Evolutionary conservation across 805 yeast genomes (phyloP).

Genomic region (Starmerella potacharoeniae): DNA sequence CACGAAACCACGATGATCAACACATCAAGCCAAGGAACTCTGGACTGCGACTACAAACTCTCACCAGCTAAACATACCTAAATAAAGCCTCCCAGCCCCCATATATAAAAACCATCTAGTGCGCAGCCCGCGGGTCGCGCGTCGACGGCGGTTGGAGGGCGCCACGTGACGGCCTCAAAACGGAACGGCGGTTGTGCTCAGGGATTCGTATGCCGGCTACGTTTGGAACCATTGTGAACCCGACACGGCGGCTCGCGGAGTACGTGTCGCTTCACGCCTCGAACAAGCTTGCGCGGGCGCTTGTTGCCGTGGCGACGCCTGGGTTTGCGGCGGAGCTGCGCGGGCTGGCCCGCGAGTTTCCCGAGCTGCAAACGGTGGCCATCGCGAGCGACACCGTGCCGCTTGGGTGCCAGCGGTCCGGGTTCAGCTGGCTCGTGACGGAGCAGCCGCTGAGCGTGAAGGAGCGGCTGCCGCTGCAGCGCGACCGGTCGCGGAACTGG

Average conservation of each 20-base stretch:
- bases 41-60: too few relatives aligned
- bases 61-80: too few relatives aligned
- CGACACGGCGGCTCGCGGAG: constrained; percentile 17
- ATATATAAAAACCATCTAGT: too few relatives aligned
- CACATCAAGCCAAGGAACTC: too few relatives aligned
- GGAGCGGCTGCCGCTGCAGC: constrained; percentile 16
- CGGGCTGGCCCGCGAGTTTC: constrained; percentile 14
- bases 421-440: constrained; percentile 22
- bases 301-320: constrained; percentile 29
- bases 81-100: too few relatives aligned
- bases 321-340: constrained; percentile 26
- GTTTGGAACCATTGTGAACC: constrained; percentile 21
- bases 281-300: constrained; percentile 18
- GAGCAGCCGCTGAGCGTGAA: constrained; percentile 16
- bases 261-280: constrained; percentile 19
- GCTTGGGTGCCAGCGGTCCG: constrained; percentile 27
- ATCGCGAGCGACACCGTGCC: constrained; percentile 28
- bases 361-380: constrained; percentile 23
- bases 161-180: constrained; percentile 1
- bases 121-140: too few relatives aligned
- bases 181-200: not conserved
- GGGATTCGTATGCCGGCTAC: constrained; percentile 8
- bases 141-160: not conserved
- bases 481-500: constrained; percentile 13
- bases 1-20: too few relatives aligned